Evolutionary conservation across 305 asterid species (phyloP).

Genomic region (Salvia sclarea): DNA sequence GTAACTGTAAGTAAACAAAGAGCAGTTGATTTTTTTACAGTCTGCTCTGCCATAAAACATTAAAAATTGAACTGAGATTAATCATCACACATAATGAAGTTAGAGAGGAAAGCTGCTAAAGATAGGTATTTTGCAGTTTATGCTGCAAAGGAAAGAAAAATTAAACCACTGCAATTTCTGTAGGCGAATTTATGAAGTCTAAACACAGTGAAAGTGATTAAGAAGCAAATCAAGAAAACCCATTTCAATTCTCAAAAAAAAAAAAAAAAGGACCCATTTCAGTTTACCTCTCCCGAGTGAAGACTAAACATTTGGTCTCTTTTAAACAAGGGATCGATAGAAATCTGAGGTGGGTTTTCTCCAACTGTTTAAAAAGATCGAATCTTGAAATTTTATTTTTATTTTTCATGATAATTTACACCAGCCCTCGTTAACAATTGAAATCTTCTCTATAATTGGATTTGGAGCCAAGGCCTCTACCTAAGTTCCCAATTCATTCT

Average conservation of each 20-base stretch:
- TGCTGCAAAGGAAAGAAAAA: background rate
- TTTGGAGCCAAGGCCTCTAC: too few species aligned
- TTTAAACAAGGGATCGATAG: background rate
- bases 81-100: background rate
- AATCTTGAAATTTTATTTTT: background rate
- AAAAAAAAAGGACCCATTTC: too few species aligned
- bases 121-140: background rate
- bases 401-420: background rate
- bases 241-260: too few species aligned
- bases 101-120: constrained; percentile 1
- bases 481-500: too few species aligned
- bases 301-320: background rate
- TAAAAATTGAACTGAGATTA: background rate
- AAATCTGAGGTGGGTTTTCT: background rate
- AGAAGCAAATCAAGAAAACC: background rate
- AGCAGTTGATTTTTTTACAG: background rate
- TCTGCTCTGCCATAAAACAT: background rate
- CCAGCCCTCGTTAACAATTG: background rate
- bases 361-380: background rate
- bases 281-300: too few species aligned
- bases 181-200: background rate
- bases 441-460: too few species aligned
- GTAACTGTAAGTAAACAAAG: too few species aligned
- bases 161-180: too few species aligned
- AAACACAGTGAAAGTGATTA: background rate